These are phyloP conservation scores for Calophaca sinica DNA, from an alignment of 306 rosid genomes.

Conservation along the genomic window DNA sequence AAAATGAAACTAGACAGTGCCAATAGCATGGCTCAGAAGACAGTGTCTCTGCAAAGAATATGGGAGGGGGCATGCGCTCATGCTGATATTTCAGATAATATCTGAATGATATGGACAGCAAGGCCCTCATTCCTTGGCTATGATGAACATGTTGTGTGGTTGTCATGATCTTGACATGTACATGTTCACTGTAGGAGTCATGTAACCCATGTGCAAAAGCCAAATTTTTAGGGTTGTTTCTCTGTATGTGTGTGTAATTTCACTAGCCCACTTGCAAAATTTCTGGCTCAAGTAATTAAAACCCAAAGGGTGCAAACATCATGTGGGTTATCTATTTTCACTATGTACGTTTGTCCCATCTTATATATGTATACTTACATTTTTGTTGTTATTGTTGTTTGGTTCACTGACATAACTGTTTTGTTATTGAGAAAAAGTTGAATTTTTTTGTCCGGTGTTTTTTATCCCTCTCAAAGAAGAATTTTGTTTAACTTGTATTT, in stretches of 20 bases:
- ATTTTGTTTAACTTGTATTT: background rate
- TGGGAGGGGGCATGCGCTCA: conserved; percentile 51
- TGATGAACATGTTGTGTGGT: conserved; percentile 57
- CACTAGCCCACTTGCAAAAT: background rate
- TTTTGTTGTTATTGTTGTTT: conserved; percentile 39
- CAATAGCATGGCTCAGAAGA: conserved; percentile 11
- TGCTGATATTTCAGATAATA: conserved; percentile 54
- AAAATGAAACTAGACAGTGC: conserved; percentile 31
- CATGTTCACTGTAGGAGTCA: conserved; percentile 50
- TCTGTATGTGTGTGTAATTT: conserved; percentile 39
- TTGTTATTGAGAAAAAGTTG: background rate
- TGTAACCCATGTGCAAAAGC: conserved; percentile 88
- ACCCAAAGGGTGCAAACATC: conserved; percentile 24
- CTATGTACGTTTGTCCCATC: conserved; percentile 31
- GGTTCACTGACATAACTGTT: conserved; percentile 27
- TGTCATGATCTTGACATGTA: conserved; percentile 58
- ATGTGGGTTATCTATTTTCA: conserved; percentile 28
- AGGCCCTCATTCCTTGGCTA: conserved; percentile 47
- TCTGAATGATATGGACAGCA: conserved; percentile 69
- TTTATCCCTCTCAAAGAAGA: background rate
- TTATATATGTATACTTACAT: background rate
- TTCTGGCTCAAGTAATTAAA: conserved; percentile 2
- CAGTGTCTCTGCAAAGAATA: conserved; percentile 44
- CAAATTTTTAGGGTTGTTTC: conserved; percentile 60
- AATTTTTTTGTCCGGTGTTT: background rate